Evolutionary conservation across 352 stramenopile genomes (phyloP).

Genomic region (Phytophthora lateralis): DNA sequence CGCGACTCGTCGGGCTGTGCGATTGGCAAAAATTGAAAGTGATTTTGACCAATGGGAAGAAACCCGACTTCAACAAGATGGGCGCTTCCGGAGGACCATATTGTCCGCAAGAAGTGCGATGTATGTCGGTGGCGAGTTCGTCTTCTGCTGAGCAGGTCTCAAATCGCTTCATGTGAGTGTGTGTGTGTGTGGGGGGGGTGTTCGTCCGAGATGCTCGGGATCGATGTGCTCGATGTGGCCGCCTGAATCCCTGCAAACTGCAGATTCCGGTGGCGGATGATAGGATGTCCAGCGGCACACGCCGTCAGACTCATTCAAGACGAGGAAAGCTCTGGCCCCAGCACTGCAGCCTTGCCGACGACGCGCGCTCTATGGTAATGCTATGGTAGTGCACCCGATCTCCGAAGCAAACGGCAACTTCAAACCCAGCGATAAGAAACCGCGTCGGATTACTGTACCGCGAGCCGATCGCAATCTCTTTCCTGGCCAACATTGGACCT

Average conservation of each 20-base stretch:
- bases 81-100: not conserved
- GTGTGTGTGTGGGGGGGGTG: too few relatives aligned
- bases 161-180: not conserved
- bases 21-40: conserved; percentile 17
- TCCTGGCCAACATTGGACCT: not conserved
- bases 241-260: not conserved
- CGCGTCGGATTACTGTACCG: not conserved
- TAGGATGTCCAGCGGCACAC: conserved; percentile 1
- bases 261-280: conserved; percentile 1
- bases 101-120: not conserved
- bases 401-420: too few relatives aligned
- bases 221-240: conserved; percentile 1
- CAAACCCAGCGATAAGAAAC: not conserved
- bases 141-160: not conserved
- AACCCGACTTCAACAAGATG: conserved; percentile 10
- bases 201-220: not conserved
- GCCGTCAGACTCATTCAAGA: not conserved
- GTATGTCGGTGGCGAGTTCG: not conserved
- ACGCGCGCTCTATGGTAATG: not conserved
- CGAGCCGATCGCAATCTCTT: not conserved
- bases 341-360: not conserved
- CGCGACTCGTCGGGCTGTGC: not conserved
- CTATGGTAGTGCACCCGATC: not conserved
- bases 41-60: conserved; percentile 17
- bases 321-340: not conserved